Evolutionary conservation across 768 basidiomycete species (phyloP), one percentile per base, ranked within the genome.

Genomic region (Phaffia tasmanica): DNA sequence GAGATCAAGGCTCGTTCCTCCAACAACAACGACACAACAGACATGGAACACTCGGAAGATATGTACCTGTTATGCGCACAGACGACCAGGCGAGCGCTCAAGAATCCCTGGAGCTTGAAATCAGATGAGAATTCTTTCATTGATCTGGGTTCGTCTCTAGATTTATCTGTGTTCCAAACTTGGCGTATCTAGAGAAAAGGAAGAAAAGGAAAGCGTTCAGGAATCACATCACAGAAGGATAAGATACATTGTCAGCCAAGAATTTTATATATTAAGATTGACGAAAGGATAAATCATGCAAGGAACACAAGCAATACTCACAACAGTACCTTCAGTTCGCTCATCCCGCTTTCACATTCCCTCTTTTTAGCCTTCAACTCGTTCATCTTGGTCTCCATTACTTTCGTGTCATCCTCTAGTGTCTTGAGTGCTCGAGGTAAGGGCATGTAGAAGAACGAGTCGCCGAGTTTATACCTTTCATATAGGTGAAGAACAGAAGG

Each of bases 81-180:
- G n/a, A n/a, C n/a, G n/a, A n/a, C n/a, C n/a, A 16, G 56, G 27
- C 15, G 56, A 29, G 30, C 16, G 11, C 35, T 42, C 35, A 42
- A 11, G 35, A 42, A 42, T 5, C 35, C 11, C 35, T 42, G 35
- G 35, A 42, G 35, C 35, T 42, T 42, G 35, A 11, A 42, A 42
- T 42, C 35, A 42, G 57, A n/a, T n/a, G 25, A 59, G 11, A 19
- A 25, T 15, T 23, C 35, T 42, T 27, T 32, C 23, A 54, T 42
- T 48, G 50, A 27, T 65, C 61, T 46, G 72, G 70, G 53, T 70
- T 71, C 7, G 74, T 88, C 75, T 94, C 91, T 56, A 95, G 82
- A 76, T 95, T 95, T 77, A 94, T 94, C 49, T 91, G 87, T 51
- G 81, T 83, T 23, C 92, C 92, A 74, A 97, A 97, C 77, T 92